Evolutionary conservation across 2,329 filamentous ascomycete genomes (phyloP).

Genomic region (Aschersonia sp.): DNA sequence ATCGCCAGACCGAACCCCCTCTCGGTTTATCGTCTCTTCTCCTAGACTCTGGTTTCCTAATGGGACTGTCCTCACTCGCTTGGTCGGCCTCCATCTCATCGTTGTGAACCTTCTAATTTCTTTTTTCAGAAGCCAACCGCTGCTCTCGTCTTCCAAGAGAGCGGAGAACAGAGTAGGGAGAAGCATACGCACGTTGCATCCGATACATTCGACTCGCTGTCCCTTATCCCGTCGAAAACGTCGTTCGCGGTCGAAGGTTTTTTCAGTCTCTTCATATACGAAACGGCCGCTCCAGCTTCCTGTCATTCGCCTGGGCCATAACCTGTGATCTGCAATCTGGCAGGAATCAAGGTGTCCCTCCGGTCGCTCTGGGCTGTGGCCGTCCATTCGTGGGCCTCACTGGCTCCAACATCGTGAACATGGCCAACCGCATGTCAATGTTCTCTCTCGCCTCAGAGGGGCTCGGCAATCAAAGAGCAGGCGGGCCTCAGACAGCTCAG

Average conservation of each 20-base stretch:
- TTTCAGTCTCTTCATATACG: no score
- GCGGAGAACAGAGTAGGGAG: no score
- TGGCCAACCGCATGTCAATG: slow-evolving; percentile 55
- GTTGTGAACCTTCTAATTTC: slow-evolving; percentile 11
- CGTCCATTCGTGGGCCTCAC: slow-evolving; percentile 23
- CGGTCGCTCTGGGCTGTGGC: slow-evolving; percentile 13
- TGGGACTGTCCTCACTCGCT: slow-evolving; percentile 38
- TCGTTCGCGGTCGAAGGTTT: no score
- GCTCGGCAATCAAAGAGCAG: slow-evolving; percentile 38
- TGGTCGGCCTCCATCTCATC: slow-evolving; percentile 30
- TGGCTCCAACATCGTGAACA: slow-evolving; percentile 15
- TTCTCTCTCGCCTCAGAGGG: slow-evolving; percentile 54
- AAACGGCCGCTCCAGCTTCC: no score
- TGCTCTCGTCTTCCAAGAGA: no score
- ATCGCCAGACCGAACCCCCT: no score
- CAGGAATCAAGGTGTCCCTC: background rate
- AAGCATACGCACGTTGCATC: no score
- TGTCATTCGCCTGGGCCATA: no score
- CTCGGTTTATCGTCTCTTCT: no score
- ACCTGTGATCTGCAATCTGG: background rate
- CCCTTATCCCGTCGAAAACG: no score
- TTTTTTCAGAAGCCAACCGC: background rate
- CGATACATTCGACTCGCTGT: no score
- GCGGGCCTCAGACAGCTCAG: slow-evolving; percentile 57
- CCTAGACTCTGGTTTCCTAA: no score